Conservation (phyloP, 2,329 filamentous ascomycete species). For the Myrmaecium sp. region DNA sequence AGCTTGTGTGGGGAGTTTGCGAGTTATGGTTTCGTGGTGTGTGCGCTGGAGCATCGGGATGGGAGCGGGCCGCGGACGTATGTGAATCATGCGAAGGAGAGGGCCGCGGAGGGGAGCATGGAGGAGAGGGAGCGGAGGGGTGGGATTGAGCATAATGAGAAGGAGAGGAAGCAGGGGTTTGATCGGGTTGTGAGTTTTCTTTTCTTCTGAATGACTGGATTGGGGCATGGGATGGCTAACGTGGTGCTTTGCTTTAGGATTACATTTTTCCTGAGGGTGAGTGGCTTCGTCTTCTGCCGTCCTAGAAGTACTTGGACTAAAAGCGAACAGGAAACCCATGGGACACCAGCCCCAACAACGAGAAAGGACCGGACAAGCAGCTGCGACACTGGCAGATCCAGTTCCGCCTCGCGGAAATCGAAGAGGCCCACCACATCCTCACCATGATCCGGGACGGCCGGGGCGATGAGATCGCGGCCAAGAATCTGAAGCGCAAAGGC, state of each 20-base stretch:
- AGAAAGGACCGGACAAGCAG: slow-evolving; percentile 41
- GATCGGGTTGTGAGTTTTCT: slow-evolving; percentile 27
- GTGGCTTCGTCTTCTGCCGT: slow-evolving; percentile 1
- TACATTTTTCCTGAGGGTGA: slow-evolving; percentile 43
- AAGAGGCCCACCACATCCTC: slow-evolving; percentile 43
- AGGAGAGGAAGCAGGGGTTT: slow-evolving; percentile 22
- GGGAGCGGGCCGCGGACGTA: slow-evolving; percentile 45
- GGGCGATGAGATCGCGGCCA: slow-evolving; percentile 32
- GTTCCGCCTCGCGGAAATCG: slow-evolving; percentile 45
- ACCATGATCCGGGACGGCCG: slow-evolving; percentile 36
- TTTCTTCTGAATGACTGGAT: background rate
- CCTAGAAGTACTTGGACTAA: background rate
- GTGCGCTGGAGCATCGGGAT: slow-evolving; percentile 48
- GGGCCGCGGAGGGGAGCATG: slow-evolving; percentile 14
- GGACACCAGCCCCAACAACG: slow-evolving; percentile 35
- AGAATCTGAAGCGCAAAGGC: slow-evolving; percentile 41
- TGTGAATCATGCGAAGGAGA: slow-evolving; percentile 36
- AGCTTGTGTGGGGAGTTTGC: slow-evolving; percentile 49
- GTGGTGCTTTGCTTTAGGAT: slow-evolving; percentile 23
- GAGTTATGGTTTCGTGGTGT: slow-evolving; percentile 47
- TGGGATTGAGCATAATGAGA: slow-evolving; percentile 20
- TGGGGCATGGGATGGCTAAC: slow-evolving; percentile 4
- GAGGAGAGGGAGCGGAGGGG: slow-evolving; percentile 12
- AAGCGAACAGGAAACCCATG: slow-evolving; percentile 19
- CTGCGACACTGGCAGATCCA: slow-evolving; percentile 45